Percentiles rank a stretch among this genome's conserved stretches.
Conservation (phyloP, 1,284 basidiomycete species). For the Omphalotus olearius region DNA sequence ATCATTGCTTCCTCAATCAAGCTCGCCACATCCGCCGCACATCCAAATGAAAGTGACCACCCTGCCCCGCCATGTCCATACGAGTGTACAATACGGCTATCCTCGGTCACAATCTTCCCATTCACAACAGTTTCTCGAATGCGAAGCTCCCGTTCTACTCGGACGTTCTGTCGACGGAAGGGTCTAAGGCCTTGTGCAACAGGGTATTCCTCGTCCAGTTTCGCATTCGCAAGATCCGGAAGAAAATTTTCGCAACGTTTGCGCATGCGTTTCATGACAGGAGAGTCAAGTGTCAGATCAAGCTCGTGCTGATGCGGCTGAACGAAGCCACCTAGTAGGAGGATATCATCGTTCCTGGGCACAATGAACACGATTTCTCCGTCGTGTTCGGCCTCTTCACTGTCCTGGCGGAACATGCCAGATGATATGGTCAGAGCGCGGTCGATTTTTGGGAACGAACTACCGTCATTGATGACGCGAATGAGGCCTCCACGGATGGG, state of each 20-base stretch:
- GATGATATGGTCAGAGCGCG: slow-evolving; percentile 26
- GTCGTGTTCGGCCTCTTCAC: slow-evolving; percentile 16
- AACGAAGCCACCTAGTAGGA: slow-evolving; percentile 28
- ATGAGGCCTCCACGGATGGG: slow-evolving; percentile 35
- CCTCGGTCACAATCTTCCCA: not conserved
- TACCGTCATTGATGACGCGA: slow-evolving; percentile 34
- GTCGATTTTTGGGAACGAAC: slow-evolving; percentile 30
- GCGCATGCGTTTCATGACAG: slow-evolving; percentile 30
- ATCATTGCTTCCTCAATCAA: too few relatives aligned
- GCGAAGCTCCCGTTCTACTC: slow-evolving; percentile 28
- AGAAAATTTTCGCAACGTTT: slow-evolving; percentile 29
- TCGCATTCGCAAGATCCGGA: slow-evolving; percentile 27
- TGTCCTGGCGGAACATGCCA: not conserved
- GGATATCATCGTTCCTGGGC: slow-evolving; percentile 28
- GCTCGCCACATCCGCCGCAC: slow-evolving; percentile 4
- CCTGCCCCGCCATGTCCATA: slow-evolving; percentile 32
- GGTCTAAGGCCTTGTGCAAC: slow-evolving; percentile 32
- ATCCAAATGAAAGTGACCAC: slow-evolving; percentile 19
- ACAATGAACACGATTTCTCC: slow-evolving; percentile 32
- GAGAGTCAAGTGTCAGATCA: slow-evolving; percentile 29
- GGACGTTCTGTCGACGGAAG: slow-evolving; percentile 27
- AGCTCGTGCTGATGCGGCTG: slow-evolving; percentile 26
- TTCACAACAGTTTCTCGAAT: not conserved
- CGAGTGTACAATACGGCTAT: slow-evolving; percentile 29
- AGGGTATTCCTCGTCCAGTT: slow-evolving; percentile 25